Evolutionary conservation across 257 asterid genomes (phyloP), one percentile per base, ranked within the genome.

Genomic region (Solanum lycopersicoides): DNA sequence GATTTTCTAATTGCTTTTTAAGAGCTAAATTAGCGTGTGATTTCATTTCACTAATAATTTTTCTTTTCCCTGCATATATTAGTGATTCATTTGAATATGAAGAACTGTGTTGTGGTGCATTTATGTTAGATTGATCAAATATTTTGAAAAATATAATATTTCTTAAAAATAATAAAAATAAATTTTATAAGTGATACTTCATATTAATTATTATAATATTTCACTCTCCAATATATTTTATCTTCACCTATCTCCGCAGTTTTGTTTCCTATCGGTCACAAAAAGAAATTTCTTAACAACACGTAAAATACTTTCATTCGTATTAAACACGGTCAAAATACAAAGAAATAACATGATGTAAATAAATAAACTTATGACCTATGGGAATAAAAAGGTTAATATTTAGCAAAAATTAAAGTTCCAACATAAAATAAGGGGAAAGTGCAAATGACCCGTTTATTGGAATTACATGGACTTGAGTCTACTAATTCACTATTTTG

Each of bases 231-330:
- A 15, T 15, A 50, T 50, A 15, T 50, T 7, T 14, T 14, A 47
- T 47, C 59, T 47, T 47, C 8, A 47, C 59, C 59, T 47, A 14
- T 47, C 20, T 47, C 9, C 9, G 0, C 15, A 6, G 60, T 50
- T 50, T 53, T 18, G n/a, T 53, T 53, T 53, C n/a, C n/a, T 18
- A 18, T 18, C 3, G 0, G 1, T 53, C 60, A 53, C 60, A 50
- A 15, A 50, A 50, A 15, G 3, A 6, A 50, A 6, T 4, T 6
- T 16, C 5, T 15, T 50, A 15, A 53, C 6, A 53, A 50, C 6
- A 6, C 0, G 0, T 16, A 53, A 50, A 5, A 16, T 53, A 53
- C 0, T 53, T 53, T 16, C 0, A 53, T 16, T 2, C 10, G 2
- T 53, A 53, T 16, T 4, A 16, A 53, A 53, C 23, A 6, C 2